phyloP scores from a whole-genome alignment of 2,329 filamentous ascomycete species.

The Colletotrichum costaricense region DNA sequence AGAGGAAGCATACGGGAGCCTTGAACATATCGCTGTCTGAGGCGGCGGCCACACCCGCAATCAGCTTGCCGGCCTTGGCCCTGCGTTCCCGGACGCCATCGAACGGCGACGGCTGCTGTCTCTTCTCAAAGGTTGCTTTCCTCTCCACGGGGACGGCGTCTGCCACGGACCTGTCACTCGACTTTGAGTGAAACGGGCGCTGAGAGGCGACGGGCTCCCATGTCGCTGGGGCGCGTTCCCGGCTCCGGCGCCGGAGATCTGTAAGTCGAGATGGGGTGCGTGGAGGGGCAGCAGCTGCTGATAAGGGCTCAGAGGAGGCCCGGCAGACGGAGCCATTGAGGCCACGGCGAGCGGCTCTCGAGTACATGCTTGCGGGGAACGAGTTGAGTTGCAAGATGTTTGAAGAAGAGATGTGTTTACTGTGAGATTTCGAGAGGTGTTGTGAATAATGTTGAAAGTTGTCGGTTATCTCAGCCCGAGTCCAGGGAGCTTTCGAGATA shows the following conservation, averaged over 20 bases:
- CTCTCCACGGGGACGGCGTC: constrained; percentile 34
- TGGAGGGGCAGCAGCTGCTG: background rate
- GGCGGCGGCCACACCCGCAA: constrained; percentile 80
- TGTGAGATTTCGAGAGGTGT: background rate
- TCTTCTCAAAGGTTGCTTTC: constrained; percentile 34
- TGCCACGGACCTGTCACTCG: constrained; percentile 30
- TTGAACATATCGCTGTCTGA: constrained; percentile 89
- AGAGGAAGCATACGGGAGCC: constrained; percentile 65
- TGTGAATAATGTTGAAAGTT: background rate
- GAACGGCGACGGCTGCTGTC: constrained; percentile 47
- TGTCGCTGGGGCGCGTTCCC: constrained; percentile 5
- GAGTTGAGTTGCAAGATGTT: background rate
- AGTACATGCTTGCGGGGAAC: constrained; percentile 19
- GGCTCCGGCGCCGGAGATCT: constrained; percentile 29
- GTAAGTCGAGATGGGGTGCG: constrained; percentile 24
- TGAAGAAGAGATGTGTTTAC: background rate
- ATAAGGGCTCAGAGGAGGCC: constrained; percentile 7
- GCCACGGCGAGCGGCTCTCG: constrained; percentile 13
- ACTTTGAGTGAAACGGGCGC: constrained; percentile 29
- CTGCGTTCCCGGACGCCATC: constrained; percentile 76
- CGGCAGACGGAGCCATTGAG: constrained; percentile 26
- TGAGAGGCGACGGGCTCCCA: background rate
- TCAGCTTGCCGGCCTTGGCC: constrained; percentile 76
- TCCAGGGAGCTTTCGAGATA: constrained; percentile 23
- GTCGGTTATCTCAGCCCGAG: background rate